Conservation (phyloP, 495 filamentous ascomycete species). For the Tuber microsphaerosporum region DNA sequence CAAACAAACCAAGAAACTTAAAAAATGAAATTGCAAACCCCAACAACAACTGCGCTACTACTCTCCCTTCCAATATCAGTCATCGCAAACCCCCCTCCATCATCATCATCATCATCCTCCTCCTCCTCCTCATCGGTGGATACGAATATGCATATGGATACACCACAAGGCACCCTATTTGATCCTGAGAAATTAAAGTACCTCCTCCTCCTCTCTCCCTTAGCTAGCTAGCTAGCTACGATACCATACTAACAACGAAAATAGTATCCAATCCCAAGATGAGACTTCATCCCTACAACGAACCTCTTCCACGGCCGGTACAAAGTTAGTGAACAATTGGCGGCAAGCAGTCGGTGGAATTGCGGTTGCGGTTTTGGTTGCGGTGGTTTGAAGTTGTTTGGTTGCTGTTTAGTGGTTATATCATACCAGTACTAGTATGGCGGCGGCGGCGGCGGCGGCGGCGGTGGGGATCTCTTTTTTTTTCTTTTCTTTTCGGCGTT, state of each 20-base stretch:
- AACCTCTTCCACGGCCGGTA: slow-evolving; percentile 25
- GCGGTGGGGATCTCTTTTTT: too few species aligned
- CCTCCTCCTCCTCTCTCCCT: neutral
- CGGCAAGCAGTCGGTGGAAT: slow-evolving; percentile 34
- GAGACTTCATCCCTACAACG: neutral
- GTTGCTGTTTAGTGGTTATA: too few species aligned
- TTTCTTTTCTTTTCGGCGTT: neutral
- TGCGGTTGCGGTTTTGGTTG: slow-evolving; percentile 36
- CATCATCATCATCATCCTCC: neutral
- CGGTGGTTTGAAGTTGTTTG: slow-evolving; percentile 22
- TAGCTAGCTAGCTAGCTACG: neutral
- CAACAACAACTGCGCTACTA: neutral
- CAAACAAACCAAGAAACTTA: too few species aligned
- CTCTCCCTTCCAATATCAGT: too few species aligned
- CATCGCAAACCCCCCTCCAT: too few species aligned
- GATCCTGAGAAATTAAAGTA: neutral
- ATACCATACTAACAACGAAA: neutral
- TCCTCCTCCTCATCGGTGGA: neutral
- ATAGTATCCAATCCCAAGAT: neutral
- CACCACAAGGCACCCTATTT: neutral
- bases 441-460: too few species aligned
- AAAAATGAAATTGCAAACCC: neutral
- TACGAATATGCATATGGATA: neutral
- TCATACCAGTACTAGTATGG: too few species aligned
- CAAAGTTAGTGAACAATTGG: slow-evolving; percentile 28